Evolutionary conservation across 2,329 filamentous ascomycete genomes (phyloP).

Genomic region (Penicillium expansum): DNA sequence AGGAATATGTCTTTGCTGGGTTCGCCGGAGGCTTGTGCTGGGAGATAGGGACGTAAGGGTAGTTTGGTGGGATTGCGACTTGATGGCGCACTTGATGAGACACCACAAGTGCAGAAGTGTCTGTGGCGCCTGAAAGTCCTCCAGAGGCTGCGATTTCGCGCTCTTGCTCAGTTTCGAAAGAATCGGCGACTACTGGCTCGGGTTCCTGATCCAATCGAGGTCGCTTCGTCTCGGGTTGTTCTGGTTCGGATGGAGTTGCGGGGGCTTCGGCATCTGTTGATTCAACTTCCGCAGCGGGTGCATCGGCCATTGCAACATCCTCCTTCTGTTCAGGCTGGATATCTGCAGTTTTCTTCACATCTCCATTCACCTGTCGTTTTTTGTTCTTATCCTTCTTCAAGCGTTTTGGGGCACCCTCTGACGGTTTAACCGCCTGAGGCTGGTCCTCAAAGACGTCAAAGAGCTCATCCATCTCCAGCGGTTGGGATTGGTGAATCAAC

Average conservation of each 20-base stretch:
- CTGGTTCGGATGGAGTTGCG: slow-evolving; percentile 30
- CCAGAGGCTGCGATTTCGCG: slow-evolving; percentile 80
- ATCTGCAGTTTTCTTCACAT: slow-evolving; percentile 57
- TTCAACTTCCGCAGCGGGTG: slow-evolving; percentile 17
- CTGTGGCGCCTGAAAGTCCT: slow-evolving; percentile 62
- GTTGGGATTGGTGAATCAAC: slow-evolving; percentile 11
- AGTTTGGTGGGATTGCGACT: slow-evolving; percentile 89
- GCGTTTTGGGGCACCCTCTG: slow-evolving; percentile 35
- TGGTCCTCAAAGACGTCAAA: slow-evolving; percentile 78
- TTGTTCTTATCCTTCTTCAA: slow-evolving; percentile 64
- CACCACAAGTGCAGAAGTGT: slow-evolving; percentile 67
- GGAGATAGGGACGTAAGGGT: slow-evolving; percentile 91
- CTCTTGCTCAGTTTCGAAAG: slow-evolving; percentile 92
- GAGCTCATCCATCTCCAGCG: slow-evolving; percentile 66
- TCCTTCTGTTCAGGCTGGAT: slow-evolving; percentile 33
- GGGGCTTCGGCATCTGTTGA: slow-evolving; percentile 17
- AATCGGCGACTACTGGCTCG: slow-evolving; percentile 83
- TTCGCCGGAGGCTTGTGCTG: slow-evolving; percentile 86
- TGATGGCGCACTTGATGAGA: slow-evolving; percentile 99
- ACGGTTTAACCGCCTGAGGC: slow-evolving; percentile 46
- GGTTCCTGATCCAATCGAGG: slow-evolving; percentile 58
- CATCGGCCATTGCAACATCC: slow-evolving; percentile 23
- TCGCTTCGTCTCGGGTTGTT: slow-evolving; percentile 47
- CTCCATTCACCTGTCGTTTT: slow-evolving; percentile 82
- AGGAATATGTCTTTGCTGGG: slow-evolving; percentile 79